phyloP scores from a whole-genome alignment of 108 stramenopile species.

The Stephanodiscus triporus region DNA sequence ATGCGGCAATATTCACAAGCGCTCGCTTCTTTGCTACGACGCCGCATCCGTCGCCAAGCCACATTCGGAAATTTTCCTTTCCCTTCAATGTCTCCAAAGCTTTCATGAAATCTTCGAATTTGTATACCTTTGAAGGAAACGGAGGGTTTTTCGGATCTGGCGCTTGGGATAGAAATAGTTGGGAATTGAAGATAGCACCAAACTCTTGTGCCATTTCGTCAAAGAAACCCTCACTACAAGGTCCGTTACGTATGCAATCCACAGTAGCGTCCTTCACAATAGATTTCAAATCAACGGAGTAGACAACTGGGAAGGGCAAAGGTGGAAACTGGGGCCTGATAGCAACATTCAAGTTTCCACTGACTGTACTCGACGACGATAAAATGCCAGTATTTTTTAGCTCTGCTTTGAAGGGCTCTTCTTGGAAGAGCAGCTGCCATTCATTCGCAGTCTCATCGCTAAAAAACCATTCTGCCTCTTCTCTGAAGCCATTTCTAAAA shows the following conservation, averaged over 20 bases:
- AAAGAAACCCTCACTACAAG: constrained; percentile 24
- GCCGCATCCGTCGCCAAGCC: constrained; percentile 20
- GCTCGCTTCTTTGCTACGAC: constrained; percentile 11
- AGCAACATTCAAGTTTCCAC: constrained; percentile 5
- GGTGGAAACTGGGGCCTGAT: constrained; percentile 12
- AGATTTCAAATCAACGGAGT: constrained; percentile 7
- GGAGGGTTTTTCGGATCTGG: background rate
- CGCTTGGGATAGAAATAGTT: constrained; percentile 13
- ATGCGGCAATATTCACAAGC: constrained; percentile 11
- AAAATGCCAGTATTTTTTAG: background rate
- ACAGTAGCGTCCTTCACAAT: constrained; percentile 2
- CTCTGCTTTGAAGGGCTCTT: constrained; percentile 3
- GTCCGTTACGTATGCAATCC: constrained; percentile 14
- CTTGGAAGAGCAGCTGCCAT: constrained; percentile 1
- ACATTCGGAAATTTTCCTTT: constrained; percentile 14
- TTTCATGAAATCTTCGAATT: constrained; percentile 27
- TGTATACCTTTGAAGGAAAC: constrained; percentile 9
- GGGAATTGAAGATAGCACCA: constrained; percentile 4
- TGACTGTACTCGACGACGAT: constrained; percentile 8
- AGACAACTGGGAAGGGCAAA: constrained; percentile 11
- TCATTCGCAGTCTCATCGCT: constrained; percentile 1
- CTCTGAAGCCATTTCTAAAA: background rate
- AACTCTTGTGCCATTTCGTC: constrained; percentile 13
- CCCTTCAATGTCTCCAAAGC: constrained; percentile 3
- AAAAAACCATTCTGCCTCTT: background rate